phyloP scores from a whole-genome alignment of 768 basidiomycete genomes.

The Cystobasidium tubakii region DNA sequence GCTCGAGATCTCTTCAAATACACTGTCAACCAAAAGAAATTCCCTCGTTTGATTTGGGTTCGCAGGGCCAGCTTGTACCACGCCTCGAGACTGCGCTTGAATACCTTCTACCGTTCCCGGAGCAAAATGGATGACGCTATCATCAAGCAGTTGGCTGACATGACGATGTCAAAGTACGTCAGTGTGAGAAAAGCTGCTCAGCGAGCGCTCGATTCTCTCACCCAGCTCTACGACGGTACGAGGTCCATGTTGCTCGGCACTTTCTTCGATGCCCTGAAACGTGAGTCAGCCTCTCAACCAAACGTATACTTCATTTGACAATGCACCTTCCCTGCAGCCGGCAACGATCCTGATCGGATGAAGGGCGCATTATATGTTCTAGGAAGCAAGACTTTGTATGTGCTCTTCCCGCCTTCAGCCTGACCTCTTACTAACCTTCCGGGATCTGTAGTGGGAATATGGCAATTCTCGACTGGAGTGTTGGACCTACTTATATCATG shows the following conservation, averaged over 20 bases:
- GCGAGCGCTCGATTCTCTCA: constrained; percentile 56
- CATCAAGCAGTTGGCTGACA: constrained; percentile 50
- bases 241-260: constrained; percentile 49
- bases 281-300: constrained; percentile 54
- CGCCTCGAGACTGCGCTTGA: constrained; percentile 43
- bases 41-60: constrained; percentile 59
- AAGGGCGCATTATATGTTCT: constrained; percentile 57
- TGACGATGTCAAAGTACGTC: constrained; percentile 50
- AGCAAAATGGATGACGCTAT: constrained; percentile 50
- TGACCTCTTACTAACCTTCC: neutral
- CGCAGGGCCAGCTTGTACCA: constrained; percentile 45
- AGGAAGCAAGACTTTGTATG: constrained; percentile 44
- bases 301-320: constrained; percentile 40
- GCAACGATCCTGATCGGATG: constrained; percentile 79
- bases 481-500: constrained; percentile 59
- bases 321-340: constrained; percentile 60
- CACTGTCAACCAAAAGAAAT: constrained; percentile 58
- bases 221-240: constrained; percentile 52
- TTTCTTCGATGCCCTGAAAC: constrained; percentile 50
- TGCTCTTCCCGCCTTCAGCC: neutral
- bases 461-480: constrained; percentile 57
- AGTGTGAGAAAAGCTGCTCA: constrained; percentile 51
- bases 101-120: constrained; percentile 49
- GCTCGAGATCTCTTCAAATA: constrained; percentile 21
- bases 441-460: constrained; percentile 41